Evolutionary conservation across 768 basidiomycete genomes (phyloP), one percentile per base, ranked within the genome.

Genomic region (Botryobasidium botryosum): DNA sequence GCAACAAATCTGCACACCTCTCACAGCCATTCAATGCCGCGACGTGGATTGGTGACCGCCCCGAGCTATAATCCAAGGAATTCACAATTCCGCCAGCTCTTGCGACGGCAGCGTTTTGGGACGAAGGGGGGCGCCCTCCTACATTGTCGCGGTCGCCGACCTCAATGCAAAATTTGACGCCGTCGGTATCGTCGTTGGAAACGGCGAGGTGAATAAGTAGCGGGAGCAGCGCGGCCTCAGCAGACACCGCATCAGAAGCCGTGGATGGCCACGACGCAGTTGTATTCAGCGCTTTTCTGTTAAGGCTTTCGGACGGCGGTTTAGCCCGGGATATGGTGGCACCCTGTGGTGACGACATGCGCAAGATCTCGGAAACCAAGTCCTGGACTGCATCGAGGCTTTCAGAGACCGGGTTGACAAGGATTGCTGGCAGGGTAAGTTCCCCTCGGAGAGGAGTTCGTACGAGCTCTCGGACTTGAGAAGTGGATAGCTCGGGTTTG

Each of bases 381-480:
- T 67, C 69, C 42, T 77, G 74, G 27, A 87, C 70, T 45, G 64
- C 71, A 29, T 76, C 73, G 13, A 77, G 58, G 48, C 70, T 70
- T 39, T 68, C 61, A 5, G 70, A 45, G 5, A 45, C 37, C 26
- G 46, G n/a, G 10, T 35, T 18, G 38, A 15, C n/a, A 18, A 31
- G 32, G 48, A 49, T 18, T 12, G 65, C 55, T 21, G 68, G 56
- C 20, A 70, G 68, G 0, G 82, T 87, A 33, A 96, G 74, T 60
- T 96, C 90, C 37, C 90, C 90, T 5, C 90, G 85, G 8, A 94
- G 67, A 3, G 91, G 80, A 27, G 69, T 75, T 10, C 72, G 65
- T 46, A 94, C 72, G 18, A 92, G 69, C 32, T 74, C 65, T 44
- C 86, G 76, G 36, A 96, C 71, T 61, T 86, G 73, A 17, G 65